Evolutionary conservation across 2,329 filamentous ascomycete genomes (phyloP).

Genomic region (Botrytis squamosa): DNA sequence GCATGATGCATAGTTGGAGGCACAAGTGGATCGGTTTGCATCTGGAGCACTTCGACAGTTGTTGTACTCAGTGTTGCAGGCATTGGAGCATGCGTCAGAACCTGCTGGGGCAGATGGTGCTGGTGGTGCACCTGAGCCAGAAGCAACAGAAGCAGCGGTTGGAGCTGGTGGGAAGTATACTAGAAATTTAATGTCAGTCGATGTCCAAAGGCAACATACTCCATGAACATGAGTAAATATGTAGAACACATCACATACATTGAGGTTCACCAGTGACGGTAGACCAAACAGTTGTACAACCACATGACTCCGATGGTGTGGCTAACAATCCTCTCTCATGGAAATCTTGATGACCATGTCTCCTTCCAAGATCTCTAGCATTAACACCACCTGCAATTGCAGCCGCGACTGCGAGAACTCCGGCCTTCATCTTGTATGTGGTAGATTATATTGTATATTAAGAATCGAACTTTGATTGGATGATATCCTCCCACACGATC

Average conservation of each 20-base stretch:
- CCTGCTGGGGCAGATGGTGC: neutral
- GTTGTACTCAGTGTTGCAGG: too few species aligned
- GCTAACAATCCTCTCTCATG: constrained; percentile 48
- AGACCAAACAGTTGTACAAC: constrained; percentile 73
- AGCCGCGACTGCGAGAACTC: constrained; percentile 62
- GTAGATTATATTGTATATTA: constrained; percentile 29
- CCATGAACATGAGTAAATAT: constrained; percentile 3
- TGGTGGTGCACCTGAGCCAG: neutral
- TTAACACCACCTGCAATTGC: constrained; percentile 56
- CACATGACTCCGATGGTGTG: constrained; percentile 50
- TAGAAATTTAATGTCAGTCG: constrained; percentile 16
- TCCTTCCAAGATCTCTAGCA: constrained; percentile 51
- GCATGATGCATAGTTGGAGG: too few species aligned
- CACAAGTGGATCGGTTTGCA: too few species aligned
- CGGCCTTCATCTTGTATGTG: constrained; percentile 68
- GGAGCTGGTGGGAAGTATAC: constrained; percentile 33
- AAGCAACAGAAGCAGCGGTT: constrained; percentile 33
- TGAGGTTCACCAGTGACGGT: constrained; percentile 67
- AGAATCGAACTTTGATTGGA: constrained; percentile 13
- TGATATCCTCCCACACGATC: neutral
- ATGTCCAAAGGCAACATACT: neutral
- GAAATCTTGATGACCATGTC: constrained; percentile 57
- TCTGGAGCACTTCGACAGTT: too few species aligned
- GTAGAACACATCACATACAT: constrained; percentile 48
- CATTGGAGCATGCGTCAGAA: too few species aligned